Conservation (phyloP, 495 filamentous ascomycete genomes). For the Pyronema omphalodes region DNA sequence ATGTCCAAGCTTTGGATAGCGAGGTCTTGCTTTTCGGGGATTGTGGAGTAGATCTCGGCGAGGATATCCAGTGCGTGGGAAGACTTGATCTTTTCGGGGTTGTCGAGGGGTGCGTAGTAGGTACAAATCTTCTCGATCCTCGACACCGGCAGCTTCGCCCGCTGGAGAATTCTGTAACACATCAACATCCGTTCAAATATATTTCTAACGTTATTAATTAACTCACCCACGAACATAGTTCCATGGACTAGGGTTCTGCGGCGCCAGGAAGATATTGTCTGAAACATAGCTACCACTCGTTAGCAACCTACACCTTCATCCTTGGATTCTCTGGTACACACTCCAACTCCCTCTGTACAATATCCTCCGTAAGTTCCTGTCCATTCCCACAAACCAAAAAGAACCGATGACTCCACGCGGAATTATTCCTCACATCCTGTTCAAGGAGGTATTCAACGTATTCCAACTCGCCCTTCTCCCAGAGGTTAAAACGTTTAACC, state of each 20-base stretch:
- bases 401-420: constrained; percentile 91
- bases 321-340: constrained; percentile 21
- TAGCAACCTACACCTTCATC: neutral
- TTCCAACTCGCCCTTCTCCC: constrained; percentile 45
- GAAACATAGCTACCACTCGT: constrained; percentile 30
- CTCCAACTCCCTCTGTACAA: constrained; percentile 56
- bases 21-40: constrained; percentile 33
- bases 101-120: constrained; percentile 19
- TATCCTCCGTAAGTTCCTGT: constrained; percentile 35
- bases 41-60: constrained; percentile 59
- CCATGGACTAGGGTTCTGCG: constrained; percentile 90
- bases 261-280: constrained; percentile 52
- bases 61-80: constrained; percentile 81
- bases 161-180: constrained; percentile 9
- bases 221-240: constrained; percentile 57
- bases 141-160: constrained; percentile 12
- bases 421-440: constrained; percentile 81
- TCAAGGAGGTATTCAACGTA: constrained; percentile 50
- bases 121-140: constrained; percentile 12
- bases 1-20: constrained; percentile 49
- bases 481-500: constrained; percentile 62
- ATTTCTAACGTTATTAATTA: neutral
- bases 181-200: neutral
- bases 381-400: constrained; percentile 65
- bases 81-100: constrained; percentile 37